phyloP scores from a whole-genome alignment of 768 basidiomycete species.

The Lactarius psammicola region DNA sequence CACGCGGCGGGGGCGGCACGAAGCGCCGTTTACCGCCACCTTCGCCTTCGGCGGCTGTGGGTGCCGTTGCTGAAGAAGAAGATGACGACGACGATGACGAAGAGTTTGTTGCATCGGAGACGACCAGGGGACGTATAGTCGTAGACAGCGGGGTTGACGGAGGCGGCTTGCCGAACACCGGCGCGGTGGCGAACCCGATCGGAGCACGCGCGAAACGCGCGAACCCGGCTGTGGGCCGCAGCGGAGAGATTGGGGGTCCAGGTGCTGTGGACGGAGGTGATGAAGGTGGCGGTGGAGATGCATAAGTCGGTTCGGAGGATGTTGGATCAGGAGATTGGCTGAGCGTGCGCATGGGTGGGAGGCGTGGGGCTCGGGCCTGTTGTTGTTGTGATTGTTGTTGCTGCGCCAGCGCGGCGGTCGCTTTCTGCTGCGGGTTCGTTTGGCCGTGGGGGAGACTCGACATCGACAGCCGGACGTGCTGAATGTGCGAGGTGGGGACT shows the following conservation, averaged over 20 bases:
- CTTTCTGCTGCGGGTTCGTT: background rate
- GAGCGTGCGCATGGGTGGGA: conserved; percentile 24
- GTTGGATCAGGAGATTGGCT: conserved; percentile 9
- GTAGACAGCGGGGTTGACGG: background rate
- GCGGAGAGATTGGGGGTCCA: background rate
- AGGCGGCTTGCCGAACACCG: conserved; percentile 7
- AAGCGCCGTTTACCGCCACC: conserved; percentile 8
- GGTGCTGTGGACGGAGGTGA: background rate
- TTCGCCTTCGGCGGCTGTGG: background rate
- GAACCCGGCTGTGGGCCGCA: conserved; percentile 3
- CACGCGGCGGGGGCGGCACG: conserved; percentile 13
- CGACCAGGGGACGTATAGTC: background rate
- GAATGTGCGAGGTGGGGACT: background rate
- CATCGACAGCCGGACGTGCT: background rate
- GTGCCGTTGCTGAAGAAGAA: background rate
- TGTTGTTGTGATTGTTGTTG: background rate
- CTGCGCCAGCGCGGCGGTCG: background rate
- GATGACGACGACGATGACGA: background rate
- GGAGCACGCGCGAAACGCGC: conserved; percentile 9
- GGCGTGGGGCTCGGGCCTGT: background rate
- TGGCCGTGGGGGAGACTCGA: background rate
- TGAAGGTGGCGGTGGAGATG: background rate
- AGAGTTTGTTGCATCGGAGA: background rate
- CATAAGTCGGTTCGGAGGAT: background rate
- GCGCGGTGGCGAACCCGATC: background rate